Evolutionary conservation across 257 asterid genomes (phyloP).

Genomic region (Gentiana dahurica): DNA sequence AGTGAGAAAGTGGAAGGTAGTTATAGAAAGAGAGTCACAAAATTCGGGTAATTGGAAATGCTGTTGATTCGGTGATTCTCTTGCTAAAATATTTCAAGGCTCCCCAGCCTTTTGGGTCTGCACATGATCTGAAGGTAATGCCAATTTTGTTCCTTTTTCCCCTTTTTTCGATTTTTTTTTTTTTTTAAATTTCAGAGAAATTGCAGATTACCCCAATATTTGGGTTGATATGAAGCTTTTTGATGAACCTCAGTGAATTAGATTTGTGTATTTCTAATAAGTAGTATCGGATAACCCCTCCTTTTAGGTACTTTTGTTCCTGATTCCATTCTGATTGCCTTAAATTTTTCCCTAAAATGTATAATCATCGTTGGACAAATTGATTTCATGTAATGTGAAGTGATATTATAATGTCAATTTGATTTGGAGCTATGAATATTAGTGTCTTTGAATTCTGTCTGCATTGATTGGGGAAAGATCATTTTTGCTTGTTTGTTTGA

Average conservation of each 20-base stretch:
- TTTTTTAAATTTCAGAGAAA: neutral
- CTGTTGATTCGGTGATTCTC: conserved; percentile 43
- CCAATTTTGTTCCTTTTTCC: neutral
- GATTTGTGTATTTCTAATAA: too few species aligned
- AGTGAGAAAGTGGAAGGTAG: conserved; percentile 21
- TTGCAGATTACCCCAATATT: too few species aligned
- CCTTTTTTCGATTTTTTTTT: neutral
- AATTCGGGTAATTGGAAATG: conserved; percentile 33
- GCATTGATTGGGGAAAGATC: conserved; percentile 3
- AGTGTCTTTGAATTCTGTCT: neutral
- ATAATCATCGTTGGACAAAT: too few species aligned
- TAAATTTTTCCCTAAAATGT: too few species aligned
- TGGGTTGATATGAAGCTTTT: too few species aligned
- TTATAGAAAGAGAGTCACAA: conserved; percentile 30
- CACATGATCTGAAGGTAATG: conserved; percentile 56
- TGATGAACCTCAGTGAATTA: too few species aligned
- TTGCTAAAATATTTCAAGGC: conserved; percentile 41
- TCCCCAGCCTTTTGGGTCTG: conserved; percentile 46
- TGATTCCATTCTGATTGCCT: too few species aligned
- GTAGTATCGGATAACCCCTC: too few species aligned
- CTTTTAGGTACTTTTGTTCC: too few species aligned
- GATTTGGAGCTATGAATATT: neutral
- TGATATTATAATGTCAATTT: too few species aligned
- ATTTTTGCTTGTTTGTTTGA: conserved; percentile 7
- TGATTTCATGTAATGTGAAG: too few species aligned